Evolutionary conservation across 371 early-diverging fungal genomes (phyloP).

Genomic region (Funneliformis caledonium): DNA sequence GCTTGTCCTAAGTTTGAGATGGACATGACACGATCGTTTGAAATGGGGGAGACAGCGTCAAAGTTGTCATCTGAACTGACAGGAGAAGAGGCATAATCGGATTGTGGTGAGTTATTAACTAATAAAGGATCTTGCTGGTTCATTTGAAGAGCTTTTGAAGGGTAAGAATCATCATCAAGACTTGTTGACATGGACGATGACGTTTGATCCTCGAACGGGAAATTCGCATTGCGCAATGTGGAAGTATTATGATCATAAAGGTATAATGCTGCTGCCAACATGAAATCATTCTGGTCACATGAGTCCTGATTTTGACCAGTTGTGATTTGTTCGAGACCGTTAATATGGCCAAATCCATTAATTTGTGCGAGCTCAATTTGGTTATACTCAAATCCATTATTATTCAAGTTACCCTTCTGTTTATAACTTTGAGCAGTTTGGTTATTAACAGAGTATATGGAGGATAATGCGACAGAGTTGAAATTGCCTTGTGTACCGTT

Average conservation of each 20-base stretch:
- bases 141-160: background rate
- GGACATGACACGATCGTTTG: background rate
- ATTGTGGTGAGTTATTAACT: background rate
- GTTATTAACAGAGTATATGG: background rate
- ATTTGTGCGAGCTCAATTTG: background rate
- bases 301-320: slow-evolving; percentile 3
- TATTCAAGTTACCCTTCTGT: background rate
- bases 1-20: background rate
- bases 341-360: background rate
- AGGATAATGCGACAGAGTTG: background rate
- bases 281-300: background rate
- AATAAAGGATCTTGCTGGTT: background rate
- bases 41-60: background rate
- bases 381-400: background rate
- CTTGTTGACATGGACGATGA: background rate
- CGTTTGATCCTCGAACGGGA: background rate
- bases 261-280: background rate
- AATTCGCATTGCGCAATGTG: background rate
- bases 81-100: slow-evolving; percentile 1
- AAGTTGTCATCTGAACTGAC: background rate
- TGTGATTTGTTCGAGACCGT: too few relatives aligned
- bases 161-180: background rate
- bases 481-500: too few relatives aligned
- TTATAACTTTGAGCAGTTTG: background rate
- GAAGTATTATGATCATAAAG: background rate